Base-by-base conservation (phyloP, 805 yeast species). In the Hanseniaspora hatyaiensis region DNA sequence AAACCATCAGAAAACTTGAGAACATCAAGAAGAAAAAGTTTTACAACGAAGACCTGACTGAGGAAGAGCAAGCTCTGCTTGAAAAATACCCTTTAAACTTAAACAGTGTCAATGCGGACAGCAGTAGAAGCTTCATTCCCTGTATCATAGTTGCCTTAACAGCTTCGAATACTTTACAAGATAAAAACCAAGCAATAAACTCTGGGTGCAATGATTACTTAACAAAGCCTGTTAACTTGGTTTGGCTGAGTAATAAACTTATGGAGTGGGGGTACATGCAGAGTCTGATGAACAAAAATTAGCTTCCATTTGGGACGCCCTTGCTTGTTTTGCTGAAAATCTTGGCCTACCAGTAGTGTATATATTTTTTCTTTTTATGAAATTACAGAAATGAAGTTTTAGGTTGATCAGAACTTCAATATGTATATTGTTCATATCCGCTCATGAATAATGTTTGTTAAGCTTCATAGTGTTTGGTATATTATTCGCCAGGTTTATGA, bases 261-360 rank as follows among this genome's bases (percentile, higher is more conserved):
- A 82, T 87, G 0, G 96, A 89, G 63, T 92, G 97, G 97, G 97
- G 98, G 0, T 89, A 97, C 63, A 89, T 89, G 97, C 98, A 89
- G 65, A 96, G 96, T 0, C 67, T 89, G 42, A 88, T 89, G 61
- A 37, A 94, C 89, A 64, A 31, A 18, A 29, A 16, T 8, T 34
- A 13, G 16, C 19, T 15, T 33, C 6, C 18, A 33, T 33, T 15
- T 33, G 12, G n/a, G n/a, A n/a, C n/a, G n/a, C n/a, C n/a, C n/a
- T n/a, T n/a, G n/a, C n/a, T n/a, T n/a, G n/a, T n/a, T n/a, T n/a
- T n/a, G n/a, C n/a, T n/a, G n/a, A n/a, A n/a, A n/a, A n/a, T n/a
- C n/a, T n/a, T n/a, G n/a, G n/a, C n/a, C n/a, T n/a, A n/a, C n/a
- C n/a, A n/a, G n/a, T n/a, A n/a, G n/a, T n/a, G n/a, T n/a, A n/a